Conservation (phyloP, 768 basidiomycete genomes). For the Pulveroboletus ravenelii region DNA sequence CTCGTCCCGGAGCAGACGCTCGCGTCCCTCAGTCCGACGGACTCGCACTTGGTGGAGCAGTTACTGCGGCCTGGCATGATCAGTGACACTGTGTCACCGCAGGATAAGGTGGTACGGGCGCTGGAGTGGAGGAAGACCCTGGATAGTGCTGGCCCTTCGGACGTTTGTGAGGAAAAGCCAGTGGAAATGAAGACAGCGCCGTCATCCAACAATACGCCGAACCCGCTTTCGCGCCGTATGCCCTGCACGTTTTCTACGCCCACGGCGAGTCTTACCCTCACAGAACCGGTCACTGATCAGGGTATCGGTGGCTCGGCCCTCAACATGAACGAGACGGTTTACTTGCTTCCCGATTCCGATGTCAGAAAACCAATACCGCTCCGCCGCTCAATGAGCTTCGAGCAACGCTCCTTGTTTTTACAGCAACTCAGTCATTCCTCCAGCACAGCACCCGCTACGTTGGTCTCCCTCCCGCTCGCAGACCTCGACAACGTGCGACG, state of each 20-base stretch:
- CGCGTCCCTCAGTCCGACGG: constrained; percentile 46
- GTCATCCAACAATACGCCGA: background rate
- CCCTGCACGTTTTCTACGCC: constrained; percentile 53
- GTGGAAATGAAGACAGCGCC: constrained; percentile 6
- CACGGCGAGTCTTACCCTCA: constrained; percentile 32
- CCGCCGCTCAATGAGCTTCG: constrained; percentile 45
- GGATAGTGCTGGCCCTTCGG: constrained; percentile 27
- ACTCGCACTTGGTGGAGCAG: constrained; percentile 43
- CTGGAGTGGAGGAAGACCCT: constrained; percentile 31
- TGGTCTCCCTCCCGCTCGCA: constrained; percentile 44
- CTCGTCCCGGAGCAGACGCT: constrained; percentile 38
- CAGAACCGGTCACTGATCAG: constrained; percentile 33
- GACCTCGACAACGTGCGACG: constrained; percentile 40
- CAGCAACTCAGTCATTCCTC: constrained; percentile 38
- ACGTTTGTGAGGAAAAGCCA: constrained; percentile 32
- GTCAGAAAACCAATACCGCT: constrained; percentile 30
- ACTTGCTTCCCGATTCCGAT: constrained; percentile 16
- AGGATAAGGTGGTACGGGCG: constrained; percentile 29
- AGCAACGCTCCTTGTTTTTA: constrained; percentile 50
- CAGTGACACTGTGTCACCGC: constrained; percentile 15
- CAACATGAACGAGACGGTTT: constrained; percentile 25
- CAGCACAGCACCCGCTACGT: constrained; percentile 38
- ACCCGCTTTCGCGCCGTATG: constrained; percentile 40
- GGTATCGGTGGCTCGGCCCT: constrained; percentile 21
- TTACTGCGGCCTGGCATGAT: constrained; percentile 44